Base-by-base conservation (phyloP, 2,329 filamentous ascomycete genomes). In the Elsinoe batatas region DNA sequence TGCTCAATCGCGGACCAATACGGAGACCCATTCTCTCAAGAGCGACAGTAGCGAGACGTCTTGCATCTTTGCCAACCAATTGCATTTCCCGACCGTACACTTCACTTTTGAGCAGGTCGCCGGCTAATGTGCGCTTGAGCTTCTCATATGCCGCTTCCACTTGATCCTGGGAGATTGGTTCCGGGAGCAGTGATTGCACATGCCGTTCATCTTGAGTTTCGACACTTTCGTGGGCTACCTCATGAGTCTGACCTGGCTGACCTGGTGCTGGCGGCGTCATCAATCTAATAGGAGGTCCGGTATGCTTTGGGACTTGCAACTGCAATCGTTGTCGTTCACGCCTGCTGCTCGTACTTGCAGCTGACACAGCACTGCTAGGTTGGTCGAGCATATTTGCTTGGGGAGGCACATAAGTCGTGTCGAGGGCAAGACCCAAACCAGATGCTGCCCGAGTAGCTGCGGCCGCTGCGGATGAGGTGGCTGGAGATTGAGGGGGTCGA, bases 261-360 rank as follows among this genome's bases (percentile, higher is more conserved):
- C 81, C 72, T 6, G 80, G 71, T 1, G 79, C 68, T 8, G 76
- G 74, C 0, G 79, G 78, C 7, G 83, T 86, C 20, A 83, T 82
- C 12, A 86, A 71, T 57, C 81, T 74, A 0, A 86, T 80, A 2
- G 79, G 75, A 0, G 81, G 81, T 1, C 81, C 75, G 15, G 76
- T 71, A 57, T 83, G 76, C 60, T 82, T 76, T 6, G 83, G 82
- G 0, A 85, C 82, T 62, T 85, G 82, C 0, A 85, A 70, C 17
- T 56, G 55, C 15, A 60, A 42, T 13, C 58, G 54, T 20, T 60
- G 54, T 40, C 50, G 42, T 17, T 53, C 46, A n/a, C 36, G 22
- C 10, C 51, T 15, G 30, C 51, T 54, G 33, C 36, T 54, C 11
- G 36, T 35, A 8, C 32, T 36, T n/a, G 49, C 46, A 15, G 54